A percentile compares a stretch with the other conserved stretches of the same genome.
phyloP scores from a whole-genome alignment of 305 asterid genomes.

The Fraxinus ornus region DNA sequence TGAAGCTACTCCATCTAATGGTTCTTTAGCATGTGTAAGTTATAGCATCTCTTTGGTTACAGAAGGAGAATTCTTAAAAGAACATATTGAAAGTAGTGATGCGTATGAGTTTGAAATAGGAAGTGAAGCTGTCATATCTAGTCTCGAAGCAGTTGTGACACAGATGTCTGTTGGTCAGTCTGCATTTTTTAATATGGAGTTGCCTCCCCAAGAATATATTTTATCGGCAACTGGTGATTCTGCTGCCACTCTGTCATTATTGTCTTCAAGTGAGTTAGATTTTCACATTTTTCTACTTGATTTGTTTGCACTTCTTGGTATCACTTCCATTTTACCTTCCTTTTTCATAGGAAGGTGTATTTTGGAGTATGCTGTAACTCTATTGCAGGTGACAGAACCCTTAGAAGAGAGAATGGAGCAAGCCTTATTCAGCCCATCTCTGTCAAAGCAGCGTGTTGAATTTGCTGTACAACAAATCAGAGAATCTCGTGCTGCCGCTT shows the following conservation, averaged over 20 bases:
- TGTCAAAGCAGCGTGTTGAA: constrained; percentile 95
- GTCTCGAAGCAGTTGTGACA: constrained; percentile 62
- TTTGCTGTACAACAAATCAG: constrained; percentile 72
- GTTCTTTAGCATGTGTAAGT: constrained; percentile 64
- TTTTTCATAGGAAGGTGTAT: constrained; percentile 53
- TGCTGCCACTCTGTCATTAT: constrained; percentile 39
- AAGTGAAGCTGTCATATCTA: constrained; percentile 63
- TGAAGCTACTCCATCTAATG: constrained; percentile 60
- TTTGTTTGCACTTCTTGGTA: background rate
- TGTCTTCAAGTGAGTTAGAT: constrained; percentile 54
- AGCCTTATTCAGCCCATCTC: constrained; percentile 87
- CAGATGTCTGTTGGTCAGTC: constrained; percentile 81
- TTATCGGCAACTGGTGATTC: constrained; percentile 70
- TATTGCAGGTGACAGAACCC: constrained; percentile 72
- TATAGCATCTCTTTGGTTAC: constrained; percentile 58
- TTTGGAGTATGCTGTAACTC: constrained; percentile 62
- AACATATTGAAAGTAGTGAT: constrained; percentile 74
- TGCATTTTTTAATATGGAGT: constrained; percentile 57
- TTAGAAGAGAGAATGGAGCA: constrained; percentile 95
- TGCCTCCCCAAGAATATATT: constrained; percentile 64
- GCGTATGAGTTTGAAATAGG: constrained; percentile 94
- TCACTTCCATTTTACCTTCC: constrained; percentile 3
- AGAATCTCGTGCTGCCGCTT: constrained; percentile 63
- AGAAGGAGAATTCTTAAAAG: constrained; percentile 50
- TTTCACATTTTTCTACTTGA: constrained; percentile 17